Evolutionary conservation across 345 rosid species (phyloP).

Genomic region (Moringa oleifera): DNA sequence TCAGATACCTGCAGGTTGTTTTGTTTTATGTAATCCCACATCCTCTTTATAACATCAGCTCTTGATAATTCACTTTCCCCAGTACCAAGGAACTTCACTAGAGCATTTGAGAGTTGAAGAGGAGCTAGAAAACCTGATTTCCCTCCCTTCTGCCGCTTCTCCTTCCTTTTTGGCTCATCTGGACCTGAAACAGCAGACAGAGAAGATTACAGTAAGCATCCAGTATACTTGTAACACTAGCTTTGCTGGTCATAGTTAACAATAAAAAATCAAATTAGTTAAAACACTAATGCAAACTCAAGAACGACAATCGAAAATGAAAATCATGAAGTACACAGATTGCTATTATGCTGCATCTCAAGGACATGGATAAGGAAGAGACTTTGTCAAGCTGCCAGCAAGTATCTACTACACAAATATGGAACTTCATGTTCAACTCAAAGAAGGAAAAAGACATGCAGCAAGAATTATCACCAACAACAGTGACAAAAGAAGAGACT

Average conservation of each 20-base stretch:
- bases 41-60: constrained; percentile 51
- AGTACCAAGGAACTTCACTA: constrained; percentile 44
- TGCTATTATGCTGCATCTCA: too few species aligned
- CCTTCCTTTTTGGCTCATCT: too few species aligned
- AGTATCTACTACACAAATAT: constrained; percentile 19
- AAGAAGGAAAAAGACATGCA: not conserved
- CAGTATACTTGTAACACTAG: too few species aligned
- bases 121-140: constrained; percentile 48
- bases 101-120: constrained; percentile 49
- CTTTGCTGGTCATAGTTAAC: too few species aligned
- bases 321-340: too few species aligned
- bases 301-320: too few species aligned
- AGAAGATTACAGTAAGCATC: too few species aligned
- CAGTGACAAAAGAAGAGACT: not conserved
- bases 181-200: too few species aligned
- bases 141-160: too few species aligned
- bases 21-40: constrained; percentile 57
- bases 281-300: too few species aligned
- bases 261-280: too few species aligned
- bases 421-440: not conserved
- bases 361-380: not conserved
- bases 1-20: constrained; percentile 71
- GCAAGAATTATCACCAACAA: not conserved
- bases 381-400: not conserved
- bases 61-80: constrained; percentile 47